phyloP scores from a whole-genome alignment of 768 basidiomycete species.

The Tremella yokohamensis region DNA sequence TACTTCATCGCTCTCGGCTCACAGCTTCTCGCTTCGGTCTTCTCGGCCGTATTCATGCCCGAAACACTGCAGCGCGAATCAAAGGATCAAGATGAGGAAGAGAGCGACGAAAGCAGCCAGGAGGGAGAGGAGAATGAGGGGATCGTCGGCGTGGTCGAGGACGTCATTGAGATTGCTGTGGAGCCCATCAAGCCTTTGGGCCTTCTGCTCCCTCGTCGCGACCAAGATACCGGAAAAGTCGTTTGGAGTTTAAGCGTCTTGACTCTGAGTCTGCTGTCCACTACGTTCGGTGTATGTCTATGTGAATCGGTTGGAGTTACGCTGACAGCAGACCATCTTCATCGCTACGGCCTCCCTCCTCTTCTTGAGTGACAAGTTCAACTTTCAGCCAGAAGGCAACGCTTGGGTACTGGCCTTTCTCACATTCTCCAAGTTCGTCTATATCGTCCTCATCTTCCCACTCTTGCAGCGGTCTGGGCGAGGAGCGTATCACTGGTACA shows the following conservation, averaged over 20 bases:
- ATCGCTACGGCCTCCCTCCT: conserved; percentile 40
- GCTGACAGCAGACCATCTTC: conserved; percentile 32
- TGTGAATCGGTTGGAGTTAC: background rate
- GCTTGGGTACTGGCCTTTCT: conserved; percentile 46
- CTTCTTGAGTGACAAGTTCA: conserved; percentile 43
- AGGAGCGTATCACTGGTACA: conserved; percentile 22
- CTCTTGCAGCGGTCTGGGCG: conserved; percentile 34
- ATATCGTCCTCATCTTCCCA: conserved; percentile 41
- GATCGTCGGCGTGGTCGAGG: conserved; percentile 12
- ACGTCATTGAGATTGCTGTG: conserved; percentile 16
- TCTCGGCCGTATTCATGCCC: conserved; percentile 29
- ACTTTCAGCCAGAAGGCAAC: conserved; percentile 42
- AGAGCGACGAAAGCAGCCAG: conserved; percentile 10
- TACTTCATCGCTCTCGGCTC: conserved; percentile 40
- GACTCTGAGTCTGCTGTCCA: conserved; percentile 36
- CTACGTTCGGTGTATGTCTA: conserved; percentile 34
- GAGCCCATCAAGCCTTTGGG: conserved; percentile 35
- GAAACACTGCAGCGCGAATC: conserved; percentile 27
- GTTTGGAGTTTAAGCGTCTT: conserved; percentile 37
- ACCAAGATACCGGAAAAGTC: conserved; percentile 21
- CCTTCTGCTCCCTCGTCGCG: conserved; percentile 33
- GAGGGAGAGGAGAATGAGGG: conserved; percentile 4
- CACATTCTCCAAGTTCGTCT: conserved; percentile 32
- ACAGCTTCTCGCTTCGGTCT: conserved; percentile 31
- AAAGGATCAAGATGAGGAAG: conserved; percentile 14